phyloP scores from a whole-genome alignment of 2,329 filamentous ascomycete genomes.

The Botryotinia narcissicola region DNA sequence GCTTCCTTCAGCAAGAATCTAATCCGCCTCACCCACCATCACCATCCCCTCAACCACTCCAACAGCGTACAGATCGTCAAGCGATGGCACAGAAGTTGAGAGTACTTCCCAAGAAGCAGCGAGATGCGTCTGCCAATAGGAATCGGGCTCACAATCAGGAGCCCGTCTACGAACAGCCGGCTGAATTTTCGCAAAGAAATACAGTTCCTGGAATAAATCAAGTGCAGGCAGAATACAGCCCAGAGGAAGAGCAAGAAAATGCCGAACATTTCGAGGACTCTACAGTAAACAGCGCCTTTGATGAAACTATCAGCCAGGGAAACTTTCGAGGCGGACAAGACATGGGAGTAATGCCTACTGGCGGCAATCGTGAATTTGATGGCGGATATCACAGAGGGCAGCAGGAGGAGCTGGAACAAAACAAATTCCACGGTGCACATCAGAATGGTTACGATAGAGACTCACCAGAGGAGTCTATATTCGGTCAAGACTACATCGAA shows the following conservation, averaged over 20 bases:
- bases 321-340: background rate
- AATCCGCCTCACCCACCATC: background rate
- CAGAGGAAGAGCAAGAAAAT: background rate
- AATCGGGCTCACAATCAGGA: slow-evolving; percentile 1
- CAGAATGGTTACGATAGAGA: background rate
- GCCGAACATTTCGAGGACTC: slow-evolving; percentile 1
- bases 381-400: background rate
- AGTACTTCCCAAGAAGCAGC: slow-evolving; percentile 4
- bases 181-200: background rate
- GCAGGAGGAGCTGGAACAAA: background rate
- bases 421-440: background rate
- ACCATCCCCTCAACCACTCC: slow-evolving; percentile 1
- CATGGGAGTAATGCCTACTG: background rate
- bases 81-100: background rate
- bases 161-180: background rate
- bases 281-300: slow-evolving; percentile 11
- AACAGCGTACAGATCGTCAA: slow-evolving; percentile 1
- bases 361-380: background rate
- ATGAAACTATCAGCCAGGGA: slow-evolving; percentile 13
- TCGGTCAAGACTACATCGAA: background rate
- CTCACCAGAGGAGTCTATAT: background rate
- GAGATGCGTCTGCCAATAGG: background rate
- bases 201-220: background rate
- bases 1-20: background rate
- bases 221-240: background rate